phyloP scores from a whole-genome alignment of 2,329 filamentous ascomycete species.

The Dothideomycetes sp. region DNA sequence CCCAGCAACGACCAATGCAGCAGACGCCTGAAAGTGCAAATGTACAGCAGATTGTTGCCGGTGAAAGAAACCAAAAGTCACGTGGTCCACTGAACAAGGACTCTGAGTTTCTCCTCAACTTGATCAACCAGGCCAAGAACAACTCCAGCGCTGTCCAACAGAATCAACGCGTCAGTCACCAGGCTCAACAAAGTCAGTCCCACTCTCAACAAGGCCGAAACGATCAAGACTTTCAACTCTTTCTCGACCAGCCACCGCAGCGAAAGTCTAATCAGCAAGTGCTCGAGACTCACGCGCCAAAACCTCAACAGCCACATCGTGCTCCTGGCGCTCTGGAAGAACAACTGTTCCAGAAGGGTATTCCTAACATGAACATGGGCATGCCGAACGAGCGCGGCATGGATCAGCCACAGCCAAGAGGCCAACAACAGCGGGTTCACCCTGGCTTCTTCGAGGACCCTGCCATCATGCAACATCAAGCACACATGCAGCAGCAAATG shows the following conservation, averaged over 20 bases:
- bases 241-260: constrained; percentile 19
- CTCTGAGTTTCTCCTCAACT: constrained; percentile 72
- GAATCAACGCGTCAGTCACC: background rate
- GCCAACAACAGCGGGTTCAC: constrained; percentile 17
- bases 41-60: constrained; percentile 25
- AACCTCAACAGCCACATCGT: constrained; percentile 21
- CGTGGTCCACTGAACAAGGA: constrained; percentile 43
- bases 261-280: background rate
- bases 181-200: constrained; percentile 17
- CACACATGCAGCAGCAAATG: constrained; percentile 10
- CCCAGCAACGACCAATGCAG: constrained; percentile 5
- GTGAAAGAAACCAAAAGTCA: constrained; percentile 26
- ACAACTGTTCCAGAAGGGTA: constrained; percentile 15
- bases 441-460: constrained; percentile 24
- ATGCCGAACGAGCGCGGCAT: constrained; percentile 11
- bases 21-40: constrained; percentile 12
- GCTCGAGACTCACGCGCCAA: constrained; percentile 24
- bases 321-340: constrained; percentile 24
- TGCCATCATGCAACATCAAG: constrained; percentile 17
- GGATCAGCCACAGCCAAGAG: constrained; percentile 9
- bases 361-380: constrained; percentile 4
- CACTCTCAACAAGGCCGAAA: constrained; percentile 8
- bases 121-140: constrained; percentile 56
- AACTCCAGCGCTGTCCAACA: constrained; percentile 8
- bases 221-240: constrained; percentile 22